Percentiles rank a stretch among this genome's conserved stretches.
Evolutionary conservation across 2,329 filamentous ascomycete species (phyloP).

Genomic region (Plenodomus lindquistii): DNA sequence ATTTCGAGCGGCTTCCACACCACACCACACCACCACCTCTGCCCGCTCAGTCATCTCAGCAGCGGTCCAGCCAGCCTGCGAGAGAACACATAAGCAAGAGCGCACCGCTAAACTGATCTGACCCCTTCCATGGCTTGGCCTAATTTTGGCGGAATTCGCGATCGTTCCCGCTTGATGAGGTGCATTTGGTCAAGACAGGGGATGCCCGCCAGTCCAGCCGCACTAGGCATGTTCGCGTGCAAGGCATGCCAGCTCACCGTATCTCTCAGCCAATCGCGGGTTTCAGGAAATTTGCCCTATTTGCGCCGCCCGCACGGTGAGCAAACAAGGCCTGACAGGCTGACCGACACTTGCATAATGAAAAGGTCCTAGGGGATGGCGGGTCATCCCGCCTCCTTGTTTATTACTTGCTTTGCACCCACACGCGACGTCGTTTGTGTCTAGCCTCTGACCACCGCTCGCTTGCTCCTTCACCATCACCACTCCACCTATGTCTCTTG

Average conservation of each 20-base stretch:
- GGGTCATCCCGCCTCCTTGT: conserved; percentile 23
- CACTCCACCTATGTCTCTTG: background rate
- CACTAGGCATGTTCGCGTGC: background rate
- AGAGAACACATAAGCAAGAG: background rate
- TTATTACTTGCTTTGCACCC: conserved; percentile 23
- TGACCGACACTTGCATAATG: conserved; percentile 18
- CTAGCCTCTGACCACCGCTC: background rate
- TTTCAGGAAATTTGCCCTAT: conserved; percentile 2
- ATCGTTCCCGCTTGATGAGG: background rate
- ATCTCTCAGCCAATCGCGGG: background rate
- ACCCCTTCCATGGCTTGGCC: background rate
- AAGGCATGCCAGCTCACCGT: background rate
- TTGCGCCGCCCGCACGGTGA: conserved; percentile 13
- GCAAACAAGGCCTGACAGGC: conserved; percentile 19
- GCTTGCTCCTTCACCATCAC: background rate
- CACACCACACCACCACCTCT: background rate
- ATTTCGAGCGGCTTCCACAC: background rate
- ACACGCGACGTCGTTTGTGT: conserved; percentile 15
- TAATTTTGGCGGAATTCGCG: background rate
- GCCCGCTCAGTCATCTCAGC: background rate
- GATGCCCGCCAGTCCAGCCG: background rate
- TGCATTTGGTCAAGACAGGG: background rate
- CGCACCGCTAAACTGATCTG: background rate
- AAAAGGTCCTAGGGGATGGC: conserved; percentile 16
- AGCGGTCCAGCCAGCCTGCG: background rate